phyloP scores from a whole-genome alignment of 805 yeast genomes.

The Lipomyces lipofer region DNA sequence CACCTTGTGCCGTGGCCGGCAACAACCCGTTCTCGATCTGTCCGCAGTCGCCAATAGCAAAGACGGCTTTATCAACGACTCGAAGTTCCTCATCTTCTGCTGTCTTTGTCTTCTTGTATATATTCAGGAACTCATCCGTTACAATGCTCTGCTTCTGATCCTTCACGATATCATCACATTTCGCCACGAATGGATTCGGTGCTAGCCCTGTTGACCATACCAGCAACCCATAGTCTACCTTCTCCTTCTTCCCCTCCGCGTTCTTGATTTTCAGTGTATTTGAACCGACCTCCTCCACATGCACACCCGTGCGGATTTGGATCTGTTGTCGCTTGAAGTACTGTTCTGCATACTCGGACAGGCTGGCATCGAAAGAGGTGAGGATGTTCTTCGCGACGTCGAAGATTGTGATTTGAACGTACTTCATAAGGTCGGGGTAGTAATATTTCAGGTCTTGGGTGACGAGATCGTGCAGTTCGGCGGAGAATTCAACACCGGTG shows the following conservation, averaged over 20 bases:
- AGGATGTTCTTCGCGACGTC: conserved; percentile 67
- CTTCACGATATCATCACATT: conserved; percentile 50
- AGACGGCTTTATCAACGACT: conserved; percentile 50
- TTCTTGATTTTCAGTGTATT: conserved; percentile 59
- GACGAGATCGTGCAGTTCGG: conserved; percentile 64
- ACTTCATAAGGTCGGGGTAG: conserved; percentile 61
- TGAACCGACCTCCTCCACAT: conserved; percentile 58
- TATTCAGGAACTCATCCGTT: conserved; percentile 67
- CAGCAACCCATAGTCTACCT: conserved; percentile 60
- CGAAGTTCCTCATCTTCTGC: neutral
- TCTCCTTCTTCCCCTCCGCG: conserved; percentile 46
- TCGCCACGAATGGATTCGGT: conserved; percentile 59
- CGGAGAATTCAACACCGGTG: conserved; percentile 72
- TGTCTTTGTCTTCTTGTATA: conserved; percentile 46
- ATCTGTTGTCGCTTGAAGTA: conserved; percentile 62
- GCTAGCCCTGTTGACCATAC: conserved; percentile 78
- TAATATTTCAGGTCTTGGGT: conserved; percentile 60
- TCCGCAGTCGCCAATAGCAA: conserved; percentile 71
- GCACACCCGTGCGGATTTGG: conserved; percentile 60
- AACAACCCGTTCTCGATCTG: conserved; percentile 64
- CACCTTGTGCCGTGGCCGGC: conserved; percentile 75
- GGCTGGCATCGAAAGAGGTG: conserved; percentile 64
- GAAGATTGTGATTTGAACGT: conserved; percentile 67
- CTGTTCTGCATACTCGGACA: conserved; percentile 62
- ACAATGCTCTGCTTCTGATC: conserved; percentile 57